A percentile compares a stretch with the other conserved stretches of the same genome.
Evolutionary conservation across 805 yeast species (phyloP).

Genomic region (Lipomyces kockii): DNA sequence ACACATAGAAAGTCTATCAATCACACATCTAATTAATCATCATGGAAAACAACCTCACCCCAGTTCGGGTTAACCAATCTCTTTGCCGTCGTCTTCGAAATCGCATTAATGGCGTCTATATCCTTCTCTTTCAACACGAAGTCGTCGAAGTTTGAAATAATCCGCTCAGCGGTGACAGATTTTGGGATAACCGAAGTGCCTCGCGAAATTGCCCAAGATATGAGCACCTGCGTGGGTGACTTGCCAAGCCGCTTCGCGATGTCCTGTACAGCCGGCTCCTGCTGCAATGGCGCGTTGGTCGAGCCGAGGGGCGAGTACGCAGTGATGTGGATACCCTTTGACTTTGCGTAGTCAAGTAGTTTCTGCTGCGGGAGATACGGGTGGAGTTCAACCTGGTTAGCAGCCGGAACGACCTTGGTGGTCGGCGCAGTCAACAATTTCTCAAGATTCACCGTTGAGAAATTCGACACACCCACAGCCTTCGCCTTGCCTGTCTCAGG

Average conservation of each 20-base stretch:
- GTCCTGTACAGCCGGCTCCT: conserved; percentile 56
- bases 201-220: conserved; percentile 60
- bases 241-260: conserved; percentile 62
- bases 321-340: conserved; percentile 61
- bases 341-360: conserved; percentile 57
- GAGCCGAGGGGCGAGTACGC: conserved; percentile 84
- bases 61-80: conserved; percentile 35
- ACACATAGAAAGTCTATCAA: not conserved
- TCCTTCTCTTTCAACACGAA: conserved; percentile 52
- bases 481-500: conserved; percentile 56
- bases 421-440: conserved; percentile 28
- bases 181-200: conserved; percentile 71
- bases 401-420: conserved; percentile 63
- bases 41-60: conserved; percentile 35
- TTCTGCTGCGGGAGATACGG: conserved; percentile 72
- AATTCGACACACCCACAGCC: conserved; percentile 81
- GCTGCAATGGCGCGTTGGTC: conserved; percentile 39
- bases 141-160: conserved; percentile 51
- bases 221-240: conserved; percentile 57
- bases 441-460: conserved; percentile 48
- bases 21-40: conserved; percentile 24
- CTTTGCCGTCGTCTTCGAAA: conserved; percentile 30
- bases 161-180: conserved; percentile 69
- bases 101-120: conserved; percentile 44
- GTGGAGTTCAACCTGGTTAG: conserved; percentile 78